Evolutionary conservation across 1,139 yeast species (phyloP), one percentile per base, ranked within the genome.

Genomic region (Lodderomyces margitis): DNA sequence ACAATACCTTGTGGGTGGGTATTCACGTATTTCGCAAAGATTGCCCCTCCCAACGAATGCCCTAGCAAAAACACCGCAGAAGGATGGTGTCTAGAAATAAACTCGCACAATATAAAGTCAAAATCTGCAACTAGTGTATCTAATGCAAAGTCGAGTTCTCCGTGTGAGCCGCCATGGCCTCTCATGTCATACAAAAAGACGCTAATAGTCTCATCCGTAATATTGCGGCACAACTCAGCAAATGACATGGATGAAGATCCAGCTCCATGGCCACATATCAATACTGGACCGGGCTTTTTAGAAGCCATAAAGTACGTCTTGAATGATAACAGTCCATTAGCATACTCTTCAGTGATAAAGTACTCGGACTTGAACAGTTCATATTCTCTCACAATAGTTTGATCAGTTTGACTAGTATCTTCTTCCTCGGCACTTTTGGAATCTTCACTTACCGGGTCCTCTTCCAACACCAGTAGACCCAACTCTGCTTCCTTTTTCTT

Each of bases 1-100:
- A 81, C 54, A 10, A 28, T 20, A 17, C 24, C 36, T 14, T 38
- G 41, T 27, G 58, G 47, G 53, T 49, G 16, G 1, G 17, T 39
- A 20, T 37, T 47, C 39, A 51, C 53, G 44, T 46, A 78, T 37
- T 75, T 74, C 0, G 96, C 76, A 34, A 88, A 70, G 3, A 92
- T 81, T 0, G 97, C 74, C 0, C 98, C 98, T 2, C 98, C 99
- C 19, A 94, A 68, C 2, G 96, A 87, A 59, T 92, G 99, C 0
- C 98, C 98, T 6, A 91, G 70, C 2, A 89, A 64, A 40, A 86
- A 63, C 35, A 66, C 36, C 2, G 61, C 49, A 21, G 46, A 52
- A 2, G 47, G 51, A 28, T 46, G 43, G 43, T 62, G 56, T 12
- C 47, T 51, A 4, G 42, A 36, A 19, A 59, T 49, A 36, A 83